Conservation (phyloP, 1,139 yeast species). For the Groenewaldozyma sp. region DNA sequence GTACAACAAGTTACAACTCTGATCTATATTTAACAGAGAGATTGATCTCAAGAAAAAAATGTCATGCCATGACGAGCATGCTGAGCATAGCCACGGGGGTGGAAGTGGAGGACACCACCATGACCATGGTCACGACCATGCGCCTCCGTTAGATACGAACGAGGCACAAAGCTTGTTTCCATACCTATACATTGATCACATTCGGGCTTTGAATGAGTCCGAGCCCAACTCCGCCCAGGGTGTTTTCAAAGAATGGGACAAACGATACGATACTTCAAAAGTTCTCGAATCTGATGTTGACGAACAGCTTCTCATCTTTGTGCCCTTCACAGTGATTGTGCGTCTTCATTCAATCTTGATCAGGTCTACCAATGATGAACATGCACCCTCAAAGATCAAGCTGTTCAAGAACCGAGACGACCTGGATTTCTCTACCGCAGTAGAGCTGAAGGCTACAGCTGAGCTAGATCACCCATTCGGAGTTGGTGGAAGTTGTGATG, state of each 20-base stretch:
- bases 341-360: conserved; percentile 65
- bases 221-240: conserved; percentile 40
- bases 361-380: conserved; percentile 51
- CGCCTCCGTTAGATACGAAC: conserved; percentile 66
- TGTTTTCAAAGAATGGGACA: conserved; percentile 45
- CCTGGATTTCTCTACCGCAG: conserved; percentile 62
- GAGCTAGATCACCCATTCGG: conserved; percentile 55
- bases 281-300: conserved; percentile 70
- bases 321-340: conserved; percentile 74
- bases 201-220: conserved; percentile 56
- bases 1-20: background rate
- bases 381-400: conserved; percentile 61
- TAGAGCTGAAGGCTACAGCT: conserved; percentile 42
- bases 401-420: conserved; percentile 62
- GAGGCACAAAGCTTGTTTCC: conserved; percentile 58
- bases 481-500: conserved; percentile 26
- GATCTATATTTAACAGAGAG: background rate
- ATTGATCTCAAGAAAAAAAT: conserved; percentile 4
- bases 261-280: conserved; percentile 32
- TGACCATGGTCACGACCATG: conserved; percentile 33
- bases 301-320: conserved; percentile 61
- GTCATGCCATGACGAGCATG: conserved; percentile 19
- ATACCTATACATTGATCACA: conserved; percentile 51
- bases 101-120: conserved; percentile 22
- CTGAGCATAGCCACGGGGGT: conserved; percentile 28